A percentile compares a stretch with the other conserved stretches of the same genome.
phyloP scores from a whole-genome alignment of 768 basidiomycete species.

The Austroboletus eburneus region DNA sequence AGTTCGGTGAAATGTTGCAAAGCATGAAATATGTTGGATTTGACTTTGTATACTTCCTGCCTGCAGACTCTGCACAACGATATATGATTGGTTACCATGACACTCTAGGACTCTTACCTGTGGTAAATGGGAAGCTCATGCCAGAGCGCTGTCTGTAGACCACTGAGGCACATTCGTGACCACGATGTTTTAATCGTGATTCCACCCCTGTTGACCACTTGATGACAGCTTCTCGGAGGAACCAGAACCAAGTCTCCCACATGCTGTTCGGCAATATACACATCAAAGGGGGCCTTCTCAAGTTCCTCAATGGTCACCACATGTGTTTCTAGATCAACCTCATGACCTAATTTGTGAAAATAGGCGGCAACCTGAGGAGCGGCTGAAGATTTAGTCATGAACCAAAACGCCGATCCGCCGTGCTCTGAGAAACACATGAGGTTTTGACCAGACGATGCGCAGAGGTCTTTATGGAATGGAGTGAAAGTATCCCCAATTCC shows the following conservation, averaged over 20 bases:
- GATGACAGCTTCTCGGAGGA: conserved; percentile 77
- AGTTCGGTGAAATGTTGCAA: conserved; percentile 36
- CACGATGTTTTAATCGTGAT: conserved; percentile 82
- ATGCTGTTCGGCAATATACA: conserved; percentile 70
- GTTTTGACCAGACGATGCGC: conserved; percentile 82
- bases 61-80: conserved; percentile 63
- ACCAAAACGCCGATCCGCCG: conserved; percentile 76
- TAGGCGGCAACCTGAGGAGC: conserved; percentile 53
- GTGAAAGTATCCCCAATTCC: conserved; percentile 83
- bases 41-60: conserved; percentile 70
- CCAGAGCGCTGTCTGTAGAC: conserved; percentile 55
- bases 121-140: conserved; percentile 79
- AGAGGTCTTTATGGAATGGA: conserved; percentile 80
- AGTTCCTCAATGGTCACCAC: conserved; percentile 61
- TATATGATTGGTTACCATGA: not conserved
- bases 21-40: conserved; percentile 56
- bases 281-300: conserved; percentile 56
- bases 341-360: conserved; percentile 44
- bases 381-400: conserved; percentile 68
- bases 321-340: conserved; percentile 70
- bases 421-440: conserved; percentile 80
- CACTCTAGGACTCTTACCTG: conserved; percentile 44
- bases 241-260: conserved; percentile 78
- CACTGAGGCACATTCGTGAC: conserved; percentile 76
- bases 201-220: conserved; percentile 78